Percentiles rank a stretch among this genome's conserved stretches.
Evolutionary conservation across 306 rosid species (phyloP).

Genomic region (Gleditsia sinensis): DNA sequence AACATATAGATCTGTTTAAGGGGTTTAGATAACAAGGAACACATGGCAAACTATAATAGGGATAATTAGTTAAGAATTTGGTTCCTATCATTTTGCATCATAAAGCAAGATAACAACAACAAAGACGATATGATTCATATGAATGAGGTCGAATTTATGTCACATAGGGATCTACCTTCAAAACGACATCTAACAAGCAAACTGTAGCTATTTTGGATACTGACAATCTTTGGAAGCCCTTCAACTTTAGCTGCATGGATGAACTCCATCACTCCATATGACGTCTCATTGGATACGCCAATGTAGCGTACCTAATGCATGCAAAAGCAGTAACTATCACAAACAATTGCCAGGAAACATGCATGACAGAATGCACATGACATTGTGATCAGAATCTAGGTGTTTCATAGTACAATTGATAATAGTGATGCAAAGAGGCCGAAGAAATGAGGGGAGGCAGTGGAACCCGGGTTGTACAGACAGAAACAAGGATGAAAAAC

Average conservation of each 20-base stretch:
- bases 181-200: constrained; percentile 65
- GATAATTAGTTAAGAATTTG: too few species aligned
- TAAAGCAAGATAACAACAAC: neutral
- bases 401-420: neutral
- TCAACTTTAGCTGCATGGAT: constrained; percentile 76
- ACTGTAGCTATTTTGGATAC: constrained; percentile 87
- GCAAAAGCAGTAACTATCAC: constrained; percentile 5
- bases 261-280: constrained; percentile 96
- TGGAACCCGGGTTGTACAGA: constrained; percentile 22
- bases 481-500: neutral
- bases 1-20: too few species aligned
- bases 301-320: constrained; percentile 73
- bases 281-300: constrained; percentile 95
- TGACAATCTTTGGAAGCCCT: constrained; percentile 92
- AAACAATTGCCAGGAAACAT: constrained; percentile 22
- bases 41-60: too few species aligned
- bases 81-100: too few species aligned
- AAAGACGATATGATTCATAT: neutral
- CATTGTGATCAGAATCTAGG: constrained; percentile 15
- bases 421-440: neutral
- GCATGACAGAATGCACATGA: constrained; percentile 30
- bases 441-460: neutral
- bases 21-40: too few species aligned
- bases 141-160: neutral
- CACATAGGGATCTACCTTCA: constrained; percentile 55